Conservation (phyloP, 352 stramenopile species). For the Pythium brachiatum region DNA sequence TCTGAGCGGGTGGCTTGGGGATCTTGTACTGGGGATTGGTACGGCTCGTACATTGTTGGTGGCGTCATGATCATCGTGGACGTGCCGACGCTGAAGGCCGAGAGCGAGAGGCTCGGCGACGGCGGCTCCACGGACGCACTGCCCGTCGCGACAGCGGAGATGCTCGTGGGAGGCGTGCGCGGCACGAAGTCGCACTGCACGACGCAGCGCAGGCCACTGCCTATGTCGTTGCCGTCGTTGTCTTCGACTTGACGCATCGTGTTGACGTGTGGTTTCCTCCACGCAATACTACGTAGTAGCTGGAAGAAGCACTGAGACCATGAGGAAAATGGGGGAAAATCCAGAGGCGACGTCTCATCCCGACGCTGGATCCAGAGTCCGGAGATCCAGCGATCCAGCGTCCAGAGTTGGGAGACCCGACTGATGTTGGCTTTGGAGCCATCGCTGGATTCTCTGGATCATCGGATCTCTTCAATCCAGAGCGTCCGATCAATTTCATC, state of each 20-base stretch:
- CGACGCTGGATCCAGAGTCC: not conserved
- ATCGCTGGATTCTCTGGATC: not conserved
- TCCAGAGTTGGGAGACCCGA: not conserved
- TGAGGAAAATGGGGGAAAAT: not conserved
- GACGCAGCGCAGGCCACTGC: not conserved
- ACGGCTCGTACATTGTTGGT: not conserved
- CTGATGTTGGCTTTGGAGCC: not conserved
- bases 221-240: not conserved
- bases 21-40: not conserved
- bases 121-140: not conserved
- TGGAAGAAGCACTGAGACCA: not conserved
- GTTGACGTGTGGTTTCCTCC: not conserved
- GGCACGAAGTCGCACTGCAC: slow-evolving; percentile 21
- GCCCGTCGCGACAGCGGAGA: slow-evolving; percentile 8
- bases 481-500: not conserved
- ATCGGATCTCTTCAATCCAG: not conserved
- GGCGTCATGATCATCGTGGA: slow-evolving; percentile 10
- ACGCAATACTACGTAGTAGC: not conserved
- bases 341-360: not conserved
- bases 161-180: slow-evolving; percentile 16
- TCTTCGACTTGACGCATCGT: not conserved
- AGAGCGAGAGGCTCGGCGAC: not conserved
- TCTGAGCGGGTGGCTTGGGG: not conserved
- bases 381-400: not conserved
- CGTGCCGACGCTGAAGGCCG: slow-evolving; percentile 8